Evolutionary conservation across 768 basidiomycete genomes (phyloP).

Genomic region (Cytidiella melzeri): DNA sequence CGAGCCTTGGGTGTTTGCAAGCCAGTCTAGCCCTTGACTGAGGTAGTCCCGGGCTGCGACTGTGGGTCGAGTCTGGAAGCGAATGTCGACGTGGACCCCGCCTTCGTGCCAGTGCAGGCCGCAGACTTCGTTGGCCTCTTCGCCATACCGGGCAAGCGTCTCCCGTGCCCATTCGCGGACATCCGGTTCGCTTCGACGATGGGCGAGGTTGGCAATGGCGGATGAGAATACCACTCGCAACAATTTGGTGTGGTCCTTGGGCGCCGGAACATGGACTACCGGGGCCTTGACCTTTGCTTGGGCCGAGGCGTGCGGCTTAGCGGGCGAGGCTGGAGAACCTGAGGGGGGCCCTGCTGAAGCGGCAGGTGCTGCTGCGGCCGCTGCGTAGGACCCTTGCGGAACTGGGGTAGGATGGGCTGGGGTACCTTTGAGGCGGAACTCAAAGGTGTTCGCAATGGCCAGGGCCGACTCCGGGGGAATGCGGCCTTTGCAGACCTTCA

Average conservation of each 20-base stretch:
- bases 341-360: neutral
- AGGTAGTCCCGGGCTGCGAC: neutral
- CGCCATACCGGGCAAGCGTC: neutral
- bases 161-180: neutral
- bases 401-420: no score
- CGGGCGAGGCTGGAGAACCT: neutral
- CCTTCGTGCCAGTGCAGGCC: constrained; percentile 1
- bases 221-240: neutral
- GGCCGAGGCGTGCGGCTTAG: neutral
- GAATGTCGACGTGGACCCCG: constrained; percentile 3
- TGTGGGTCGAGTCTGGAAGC: neutral
- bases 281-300: constrained; percentile 1
- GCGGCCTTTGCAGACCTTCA: no score
- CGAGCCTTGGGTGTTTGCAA: neutral
- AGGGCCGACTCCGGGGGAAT: constrained; percentile 1
- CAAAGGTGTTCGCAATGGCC: constrained; percentile 1
- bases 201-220: neutral
- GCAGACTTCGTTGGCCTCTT: no score
- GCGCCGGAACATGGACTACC: neutral
- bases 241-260: no score
- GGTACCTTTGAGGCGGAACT: no score
- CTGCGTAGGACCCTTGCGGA: neutral
- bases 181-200: neutral
- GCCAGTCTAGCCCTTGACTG: neutral
- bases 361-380: neutral